Percentiles rank a stretch among this genome's conserved stretches.
These are phyloP conservation scores for Plantago coronopus DNA, from an alignment of 305 asterid genomes.

Conservation along the genomic window DNA sequence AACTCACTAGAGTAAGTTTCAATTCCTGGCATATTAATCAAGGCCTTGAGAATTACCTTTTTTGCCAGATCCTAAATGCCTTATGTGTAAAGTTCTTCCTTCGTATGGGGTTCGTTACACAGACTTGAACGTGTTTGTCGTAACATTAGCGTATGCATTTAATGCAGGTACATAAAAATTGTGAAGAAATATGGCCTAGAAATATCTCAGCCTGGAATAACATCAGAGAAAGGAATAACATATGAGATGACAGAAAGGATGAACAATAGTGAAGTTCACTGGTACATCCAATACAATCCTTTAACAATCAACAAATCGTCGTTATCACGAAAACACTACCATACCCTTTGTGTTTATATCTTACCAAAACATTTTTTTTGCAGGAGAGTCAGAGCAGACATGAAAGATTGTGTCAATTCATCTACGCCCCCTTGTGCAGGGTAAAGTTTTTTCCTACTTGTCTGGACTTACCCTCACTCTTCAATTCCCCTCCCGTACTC, in stretches of 20 bases:
- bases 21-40: neutral
- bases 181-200: conserved; percentile 43
- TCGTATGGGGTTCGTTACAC: neutral
- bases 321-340: too few relatives aligned
- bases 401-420: conserved; percentile 24
- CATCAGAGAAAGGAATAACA: conserved; percentile 18
- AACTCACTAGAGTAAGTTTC: conserved; percentile 40
- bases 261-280: conserved; percentile 38
- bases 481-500: too few relatives aligned
- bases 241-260: conserved; percentile 34
- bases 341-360: neutral
- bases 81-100: neutral
- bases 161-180: conserved; percentile 37
- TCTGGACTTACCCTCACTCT: too few relatives aligned
- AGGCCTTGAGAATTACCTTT: neutral
- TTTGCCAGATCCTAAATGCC: neutral
- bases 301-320: neutral
- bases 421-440: conserved; percentile 47
- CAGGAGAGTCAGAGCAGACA: conserved; percentile 22
- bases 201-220: conserved; percentile 47
- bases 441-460: conserved; percentile 18
- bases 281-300: conserved; percentile 23
- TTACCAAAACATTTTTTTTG: neutral
- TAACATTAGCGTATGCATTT: too few relatives aligned
- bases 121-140: too few relatives aligned